Conservation (phyloP, 2,329 filamentous ascomycete species). For the Chrysoporthe deuterocubensis region DNA sequence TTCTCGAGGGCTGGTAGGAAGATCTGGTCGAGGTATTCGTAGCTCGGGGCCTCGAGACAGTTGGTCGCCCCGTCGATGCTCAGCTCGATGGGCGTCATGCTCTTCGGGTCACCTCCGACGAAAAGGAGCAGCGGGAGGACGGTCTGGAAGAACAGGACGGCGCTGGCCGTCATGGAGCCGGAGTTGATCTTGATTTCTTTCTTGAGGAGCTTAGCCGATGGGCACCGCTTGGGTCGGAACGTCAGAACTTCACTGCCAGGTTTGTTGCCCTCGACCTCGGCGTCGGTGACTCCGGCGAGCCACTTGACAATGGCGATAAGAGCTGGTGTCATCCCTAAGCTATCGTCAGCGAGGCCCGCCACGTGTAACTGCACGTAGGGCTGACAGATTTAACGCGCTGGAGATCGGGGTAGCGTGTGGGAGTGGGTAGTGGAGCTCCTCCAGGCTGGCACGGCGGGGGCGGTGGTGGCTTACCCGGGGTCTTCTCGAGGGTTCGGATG, state of each 20-base stretch:
- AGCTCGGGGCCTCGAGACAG: constrained; percentile 57
- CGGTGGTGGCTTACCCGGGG: constrained; percentile 29
- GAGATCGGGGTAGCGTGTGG: neutral
- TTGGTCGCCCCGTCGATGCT: constrained; percentile 64
- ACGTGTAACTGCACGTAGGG: neutral
- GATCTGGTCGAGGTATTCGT: constrained; percentile 66
- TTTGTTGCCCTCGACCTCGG: constrained; percentile 52
- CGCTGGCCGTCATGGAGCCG: constrained; percentile 56
- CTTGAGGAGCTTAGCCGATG: constrained; percentile 41
- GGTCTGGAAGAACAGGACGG: constrained; percentile 63
- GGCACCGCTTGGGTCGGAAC: constrained; percentile 48
- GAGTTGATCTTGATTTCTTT: constrained; percentile 56
- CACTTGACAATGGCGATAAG: constrained; percentile 61
- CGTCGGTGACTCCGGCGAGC: constrained; percentile 56
- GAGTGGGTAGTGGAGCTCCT: too few species aligned
- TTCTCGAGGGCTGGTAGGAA: constrained; percentile 58
- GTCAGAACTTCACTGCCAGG: constrained; percentile 57
- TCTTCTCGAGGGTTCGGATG: constrained; percentile 56
- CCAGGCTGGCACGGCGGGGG: neutral
- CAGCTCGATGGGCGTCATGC: constrained; percentile 50
- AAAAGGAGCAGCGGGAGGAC: constrained; percentile 63
- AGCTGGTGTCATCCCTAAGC: constrained; percentile 61
- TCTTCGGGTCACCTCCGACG: constrained; percentile 44
- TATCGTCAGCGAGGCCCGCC: neutral
- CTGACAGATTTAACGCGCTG: neutral